Evolutionary conservation across 352 stramenopile genomes (phyloP).

Genomic region (Phytopythium sindhum): DNA sequence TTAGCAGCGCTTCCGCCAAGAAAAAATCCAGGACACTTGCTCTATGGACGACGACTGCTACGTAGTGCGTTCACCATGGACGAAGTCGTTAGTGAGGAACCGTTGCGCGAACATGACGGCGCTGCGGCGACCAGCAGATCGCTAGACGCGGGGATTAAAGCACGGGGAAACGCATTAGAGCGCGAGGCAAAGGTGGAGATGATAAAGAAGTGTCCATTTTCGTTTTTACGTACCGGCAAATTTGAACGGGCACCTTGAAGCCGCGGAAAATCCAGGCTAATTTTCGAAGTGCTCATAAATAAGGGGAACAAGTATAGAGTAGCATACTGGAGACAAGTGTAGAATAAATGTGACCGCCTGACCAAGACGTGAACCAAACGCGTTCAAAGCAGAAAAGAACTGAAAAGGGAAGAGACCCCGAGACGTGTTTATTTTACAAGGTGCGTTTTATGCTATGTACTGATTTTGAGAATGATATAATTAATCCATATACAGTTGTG

Average conservation of each 20-base stretch:
- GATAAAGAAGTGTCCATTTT: not conserved
- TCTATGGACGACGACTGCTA: too few relatives aligned
- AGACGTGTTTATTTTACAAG: too few relatives aligned
- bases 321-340: not conserved
- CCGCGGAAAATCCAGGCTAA: constrained; percentile 1
- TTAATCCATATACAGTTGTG: not conserved
- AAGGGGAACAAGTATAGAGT: not conserved
- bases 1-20: not conserved
- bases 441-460: not conserved
- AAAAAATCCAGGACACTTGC: constrained; percentile 5
- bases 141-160: too few relatives aligned
- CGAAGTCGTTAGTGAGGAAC: too few relatives aligned
- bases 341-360: not conserved
- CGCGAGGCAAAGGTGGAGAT: not conserved
- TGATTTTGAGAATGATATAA: not conserved
- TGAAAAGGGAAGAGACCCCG: not conserved
- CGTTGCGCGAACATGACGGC: too few relatives aligned
- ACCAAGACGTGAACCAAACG: not conserved
- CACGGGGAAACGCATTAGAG: too few relatives aligned
- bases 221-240: not conserved
- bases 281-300: not conserved
- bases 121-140: too few relatives aligned
- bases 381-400: not conserved
- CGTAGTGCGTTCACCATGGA: too few relatives aligned
- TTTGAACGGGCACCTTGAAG: not conserved